These are phyloP conservation scores for Blastomyces emzantsi DNA, from an alignment of 2,329 filamentous ascomycete species.

Conservation along the genomic window DNA sequence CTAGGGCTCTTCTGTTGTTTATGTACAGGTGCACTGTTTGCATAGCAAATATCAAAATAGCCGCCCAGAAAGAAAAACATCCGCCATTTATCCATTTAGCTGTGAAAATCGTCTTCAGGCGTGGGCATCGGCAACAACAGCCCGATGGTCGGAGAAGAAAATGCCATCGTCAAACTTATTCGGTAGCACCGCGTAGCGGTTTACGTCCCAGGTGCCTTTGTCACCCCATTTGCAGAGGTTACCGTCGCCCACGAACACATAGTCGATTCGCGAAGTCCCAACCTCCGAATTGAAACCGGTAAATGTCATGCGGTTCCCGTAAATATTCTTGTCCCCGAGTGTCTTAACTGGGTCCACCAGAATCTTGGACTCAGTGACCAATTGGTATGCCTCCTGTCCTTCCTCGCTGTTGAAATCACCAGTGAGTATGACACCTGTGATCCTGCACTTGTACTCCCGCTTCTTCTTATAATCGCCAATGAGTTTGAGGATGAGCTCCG, in stretches of 20 bases:
- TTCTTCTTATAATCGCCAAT: slow-evolving; percentile 28
- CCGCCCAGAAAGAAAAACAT: background rate
- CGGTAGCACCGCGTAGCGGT: slow-evolving; percentile 44
- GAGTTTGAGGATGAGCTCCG: slow-evolving; percentile 42
- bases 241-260: slow-evolving; percentile 39
- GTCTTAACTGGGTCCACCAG: slow-evolving; percentile 1
- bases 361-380: background rate
- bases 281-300: slow-evolving; percentile 32
- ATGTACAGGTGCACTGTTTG: background rate
- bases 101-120: background rate
- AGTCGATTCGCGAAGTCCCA: slow-evolving; percentile 42
- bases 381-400: slow-evolving; percentile 43
- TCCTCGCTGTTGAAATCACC: slow-evolving; percentile 50
- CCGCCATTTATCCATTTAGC: background rate
- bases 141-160: slow-evolving; percentile 48
- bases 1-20: background rate
- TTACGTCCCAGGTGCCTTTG: slow-evolving; percentile 31
- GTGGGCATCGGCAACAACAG: slow-evolving; percentile 45
- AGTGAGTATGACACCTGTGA: slow-evolving; percentile 42
- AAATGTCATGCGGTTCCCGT: slow-evolving; percentile 25
- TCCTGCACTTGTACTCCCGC: slow-evolving; percentile 19
- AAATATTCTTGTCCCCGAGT: background rate
- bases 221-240: background rate
- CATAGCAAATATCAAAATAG: background rate
- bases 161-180: slow-evolving; percentile 49